These are phyloP conservation scores for Austroboletus festivus DNA, from an alignment of 768 basidiomycete genomes.

Conservation along the genomic window DNA sequence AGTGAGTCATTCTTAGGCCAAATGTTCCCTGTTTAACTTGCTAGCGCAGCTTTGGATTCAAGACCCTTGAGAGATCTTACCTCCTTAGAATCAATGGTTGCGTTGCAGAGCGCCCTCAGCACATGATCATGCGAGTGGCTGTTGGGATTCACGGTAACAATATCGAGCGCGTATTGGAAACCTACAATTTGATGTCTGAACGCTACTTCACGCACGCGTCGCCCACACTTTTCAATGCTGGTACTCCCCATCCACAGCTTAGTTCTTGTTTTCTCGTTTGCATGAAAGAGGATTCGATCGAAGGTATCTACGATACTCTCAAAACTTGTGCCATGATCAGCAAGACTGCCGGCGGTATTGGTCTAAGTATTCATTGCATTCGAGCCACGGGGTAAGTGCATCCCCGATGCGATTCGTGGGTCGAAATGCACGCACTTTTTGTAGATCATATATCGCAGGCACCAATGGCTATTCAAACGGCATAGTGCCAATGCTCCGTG, in stretches of 20 bases:
- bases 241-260: constrained; percentile 92
- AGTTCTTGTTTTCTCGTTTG: constrained; percentile 96
- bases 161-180: constrained; percentile 86
- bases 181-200: constrained; percentile 95
- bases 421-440: constrained; percentile 2
- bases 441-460: constrained; percentile 94
- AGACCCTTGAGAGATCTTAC: constrained; percentile 97
- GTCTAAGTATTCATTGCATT: constrained; percentile 93
- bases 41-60: constrained; percentile 87
- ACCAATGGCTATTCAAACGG: constrained; percentile 99
- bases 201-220: constrained; percentile 98
- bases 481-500: constrained; percentile 98
- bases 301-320: constrained; percentile 98
- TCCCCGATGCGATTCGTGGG: neutral
- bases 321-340: constrained; percentile 99
- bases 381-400: constrained; percentile 84
- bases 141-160: constrained; percentile 93
- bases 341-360: constrained; percentile 98
- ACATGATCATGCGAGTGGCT: constrained; percentile 99
- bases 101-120: constrained; percentile 95
- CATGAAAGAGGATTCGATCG: constrained; percentile 99
- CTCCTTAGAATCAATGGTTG: constrained; percentile 91
- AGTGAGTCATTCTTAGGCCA: constrained; percentile 43
- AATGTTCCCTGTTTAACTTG: neutral
- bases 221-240: constrained; percentile 97